Evolutionary conservation across 306 rosid species (phyloP).

Genomic region (Gillenia trifoliata): DNA sequence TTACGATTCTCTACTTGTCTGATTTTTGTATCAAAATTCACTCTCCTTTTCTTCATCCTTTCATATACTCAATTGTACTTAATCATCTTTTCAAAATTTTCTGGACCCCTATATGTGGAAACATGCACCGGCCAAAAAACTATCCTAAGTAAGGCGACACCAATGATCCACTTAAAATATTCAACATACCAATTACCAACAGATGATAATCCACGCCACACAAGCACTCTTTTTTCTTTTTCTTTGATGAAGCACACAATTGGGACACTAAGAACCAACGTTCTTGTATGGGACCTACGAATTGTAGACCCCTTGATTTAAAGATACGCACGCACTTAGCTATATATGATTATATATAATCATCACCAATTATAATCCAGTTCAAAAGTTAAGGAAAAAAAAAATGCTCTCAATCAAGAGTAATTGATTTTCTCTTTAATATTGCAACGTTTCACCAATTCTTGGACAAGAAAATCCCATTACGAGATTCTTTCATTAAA

Average conservation of each 20-base stretch:
- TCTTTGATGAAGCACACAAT: not conserved
- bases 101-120: not conserved
- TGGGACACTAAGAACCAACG: not conserved
- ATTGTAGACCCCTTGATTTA: not conserved
- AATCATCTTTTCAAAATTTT: not conserved
- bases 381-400: not conserved
- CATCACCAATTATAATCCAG: too few species aligned
- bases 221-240: slow-evolving; percentile 3
- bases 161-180: not conserved
- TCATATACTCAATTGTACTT: not conserved
- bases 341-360: not conserved
- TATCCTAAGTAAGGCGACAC: not conserved
- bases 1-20: not conserved
- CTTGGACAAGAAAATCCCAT: slow-evolving; percentile 7
- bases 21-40: too few species aligned
- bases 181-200: slow-evolving; percentile 2
- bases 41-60: too few species aligned
- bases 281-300: slow-evolving; percentile 5
- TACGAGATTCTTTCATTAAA: not conserved
- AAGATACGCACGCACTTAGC: not conserved
- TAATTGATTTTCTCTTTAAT: not conserved
- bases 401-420: slow-evolving; percentile 25
- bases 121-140: not conserved
- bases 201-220: not conserved
- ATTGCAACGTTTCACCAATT: slow-evolving; percentile 7